These are phyloP conservation scores for Nelumbo lutea DNA, from an alignment of 164 flowering plant genomes.

Conservation along the genomic window DNA sequence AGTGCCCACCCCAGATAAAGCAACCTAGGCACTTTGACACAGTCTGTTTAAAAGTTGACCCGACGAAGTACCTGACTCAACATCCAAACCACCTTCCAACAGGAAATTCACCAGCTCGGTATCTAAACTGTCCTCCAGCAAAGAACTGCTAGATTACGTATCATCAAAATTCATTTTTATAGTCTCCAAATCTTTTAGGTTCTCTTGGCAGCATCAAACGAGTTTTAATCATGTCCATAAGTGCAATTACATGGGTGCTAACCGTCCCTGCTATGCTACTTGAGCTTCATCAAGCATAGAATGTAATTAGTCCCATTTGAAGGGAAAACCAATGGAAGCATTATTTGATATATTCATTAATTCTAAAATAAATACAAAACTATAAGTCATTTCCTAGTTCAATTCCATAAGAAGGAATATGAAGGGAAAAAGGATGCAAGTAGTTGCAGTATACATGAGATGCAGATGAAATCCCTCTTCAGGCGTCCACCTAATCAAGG, in stretches of 20 bases:
- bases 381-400: background rate
- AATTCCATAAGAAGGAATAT: background rate
- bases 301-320: conserved; percentile 21
- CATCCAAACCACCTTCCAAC: too few relatives aligned
- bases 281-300: conserved; percentile 47
- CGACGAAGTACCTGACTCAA: too few relatives aligned
- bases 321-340: conserved; percentile 14
- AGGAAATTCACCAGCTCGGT: too few relatives aligned
- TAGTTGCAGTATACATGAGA: conserved; percentile 48
- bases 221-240: conserved; percentile 81
- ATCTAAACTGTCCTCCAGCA: too few relatives aligned
- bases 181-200: conserved; percentile 49
- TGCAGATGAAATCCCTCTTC: conserved; percentile 84
- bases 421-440: conserved; percentile 4
- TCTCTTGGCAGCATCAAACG: conserved; percentile 86
- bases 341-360: conserved; percentile 9
- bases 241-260: conserved; percentile 80
- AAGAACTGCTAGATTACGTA: too few relatives aligned
- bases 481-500: conserved; percentile 53
- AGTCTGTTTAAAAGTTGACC: too few relatives aligned
- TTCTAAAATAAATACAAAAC: background rate
- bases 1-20: too few relatives aligned
- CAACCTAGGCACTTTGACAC: too few relatives aligned
- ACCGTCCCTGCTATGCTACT: conserved; percentile 69
- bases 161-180: conserved; percentile 36